These are phyloP conservation scores for Gymnopilus dilepis DNA, from an alignment of 768 basidiomycete genomes.

Conservation along the genomic window DNA sequence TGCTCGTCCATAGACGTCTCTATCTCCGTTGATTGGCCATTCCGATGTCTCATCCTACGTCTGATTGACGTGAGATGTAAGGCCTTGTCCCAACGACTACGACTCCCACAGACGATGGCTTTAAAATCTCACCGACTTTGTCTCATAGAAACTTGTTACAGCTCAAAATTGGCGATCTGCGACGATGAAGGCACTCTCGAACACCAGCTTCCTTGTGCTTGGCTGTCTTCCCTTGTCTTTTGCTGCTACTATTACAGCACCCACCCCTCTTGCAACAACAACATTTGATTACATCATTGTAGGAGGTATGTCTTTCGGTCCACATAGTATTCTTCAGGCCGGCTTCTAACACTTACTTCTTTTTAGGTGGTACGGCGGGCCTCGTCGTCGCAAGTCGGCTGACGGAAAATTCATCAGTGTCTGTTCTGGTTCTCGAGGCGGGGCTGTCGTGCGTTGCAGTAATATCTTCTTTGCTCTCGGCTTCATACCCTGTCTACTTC, in stretches of 20 bases:
- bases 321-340: no score
- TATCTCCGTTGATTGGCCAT: no score
- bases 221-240: neutral
- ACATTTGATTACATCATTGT: constrained; percentile 23
- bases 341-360: constrained; percentile 56
- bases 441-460: constrained; percentile 66
- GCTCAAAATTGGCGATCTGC: no score
- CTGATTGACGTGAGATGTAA: no score
- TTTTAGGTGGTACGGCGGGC: constrained; percentile 40
- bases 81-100: no score
- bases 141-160: no score
- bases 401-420: constrained; percentile 50
- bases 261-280: constrained; percentile 10
- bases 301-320: constrained; percentile 17
- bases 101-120: no score
- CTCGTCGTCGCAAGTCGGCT: constrained; percentile 29
- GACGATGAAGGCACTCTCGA: neutral
- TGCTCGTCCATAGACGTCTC: no score
- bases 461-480: no score
- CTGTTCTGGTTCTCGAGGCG: constrained; percentile 57
- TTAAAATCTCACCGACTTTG: no score
- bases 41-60: no score
- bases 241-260: neutral
- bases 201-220: neutral
- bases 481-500: neutral